A percentile compares a stretch with the other conserved stretches of the same genome.
Conservation (phyloP, 2,329 filamentous ascomycete species). For the Alternaria gansuensis region DNA sequence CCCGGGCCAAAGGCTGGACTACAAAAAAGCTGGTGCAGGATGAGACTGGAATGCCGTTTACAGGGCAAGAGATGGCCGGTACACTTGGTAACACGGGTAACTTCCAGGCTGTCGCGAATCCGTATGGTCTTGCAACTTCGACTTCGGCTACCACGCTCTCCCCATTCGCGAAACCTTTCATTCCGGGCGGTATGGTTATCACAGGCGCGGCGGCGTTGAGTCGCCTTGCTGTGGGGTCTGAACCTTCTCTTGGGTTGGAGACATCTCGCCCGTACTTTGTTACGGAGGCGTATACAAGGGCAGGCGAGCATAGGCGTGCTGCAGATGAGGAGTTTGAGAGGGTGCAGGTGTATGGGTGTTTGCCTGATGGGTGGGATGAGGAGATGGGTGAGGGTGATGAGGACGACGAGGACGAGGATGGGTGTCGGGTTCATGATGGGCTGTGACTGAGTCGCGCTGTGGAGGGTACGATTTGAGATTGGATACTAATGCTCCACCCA, state of each 20-base stretch:
- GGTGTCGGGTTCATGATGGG: too few relatives aligned
- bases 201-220: neutral
- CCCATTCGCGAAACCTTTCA: neutral
- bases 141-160: neutral
- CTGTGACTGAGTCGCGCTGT: too few relatives aligned
- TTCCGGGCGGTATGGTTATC: neutral
- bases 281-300: slow-evolving; percentile 7
- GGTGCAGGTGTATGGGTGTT: neutral
- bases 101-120: neutral
- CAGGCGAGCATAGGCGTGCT: neutral
- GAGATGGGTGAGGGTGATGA: slow-evolving; percentile 1
- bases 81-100: slow-evolving; percentile 5
- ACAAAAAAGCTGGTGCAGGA: neutral
- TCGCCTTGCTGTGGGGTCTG: slow-evolving; percentile 5
- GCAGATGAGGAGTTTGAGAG: neutral
- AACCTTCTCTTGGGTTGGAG: neutral
- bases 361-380: neutral
- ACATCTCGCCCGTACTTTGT: slow-evolving; percentile 4
- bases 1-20: slow-evolving; percentile 1
- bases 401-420: neutral
- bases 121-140: slow-evolving; percentile 21
- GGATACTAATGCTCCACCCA: neutral
- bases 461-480: too few relatives aligned
- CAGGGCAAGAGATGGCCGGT: neutral
- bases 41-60: slow-evolving; percentile 1